Percentiles rank a stretch among this genome's conserved stretches.
phyloP scores from a whole-genome alignment of 331 rosid genomes.

The Quercus tomentella region DNA sequence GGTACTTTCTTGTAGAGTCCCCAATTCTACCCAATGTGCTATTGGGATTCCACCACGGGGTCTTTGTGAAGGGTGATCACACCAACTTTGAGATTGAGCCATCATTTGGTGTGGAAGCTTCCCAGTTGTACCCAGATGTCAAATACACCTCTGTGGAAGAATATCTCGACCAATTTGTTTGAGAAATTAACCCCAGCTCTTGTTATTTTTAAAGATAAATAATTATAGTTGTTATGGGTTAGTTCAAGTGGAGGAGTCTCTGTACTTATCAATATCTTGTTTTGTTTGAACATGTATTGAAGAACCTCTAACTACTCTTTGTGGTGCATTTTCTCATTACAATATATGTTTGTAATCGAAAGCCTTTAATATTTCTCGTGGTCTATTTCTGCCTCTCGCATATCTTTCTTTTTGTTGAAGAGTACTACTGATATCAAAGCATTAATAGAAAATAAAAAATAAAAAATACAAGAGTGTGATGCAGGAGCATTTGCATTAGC shows the following conservation, averaged over 20 bases:
- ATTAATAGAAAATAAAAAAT: too few species aligned
- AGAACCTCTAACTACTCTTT: not conserved
- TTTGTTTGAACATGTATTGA: not conserved
- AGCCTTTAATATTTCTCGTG: too few species aligned
- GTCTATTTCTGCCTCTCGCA: too few species aligned
- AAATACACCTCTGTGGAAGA: constrained; percentile 77
- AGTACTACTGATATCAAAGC: too few species aligned
- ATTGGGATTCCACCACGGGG: constrained; percentile 57
- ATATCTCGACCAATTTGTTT: constrained; percentile 27
- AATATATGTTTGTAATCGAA: not conserved
- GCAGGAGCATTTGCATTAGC: too few species aligned
- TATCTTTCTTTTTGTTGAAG: too few species aligned
- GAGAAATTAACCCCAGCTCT: not conserved
- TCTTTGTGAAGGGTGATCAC: constrained; percentile 73
- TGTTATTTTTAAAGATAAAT: not conserved
- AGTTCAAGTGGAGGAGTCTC: not conserved
- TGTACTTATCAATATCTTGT: not conserved
- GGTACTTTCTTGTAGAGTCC: constrained; percentile 40
- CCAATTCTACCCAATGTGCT: constrained; percentile 64
- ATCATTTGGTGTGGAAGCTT: constrained; percentile 70
- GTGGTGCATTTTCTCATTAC: not conserved
- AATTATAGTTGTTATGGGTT: not conserved
- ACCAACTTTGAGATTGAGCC: constrained; percentile 43
- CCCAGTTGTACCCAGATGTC: constrained; percentile 72
- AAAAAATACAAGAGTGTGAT: too few species aligned